These are phyloP conservation scores for Epichloe elymi DNA, from an alignment of 2,329 filamentous ascomycete species.

Conservation along the genomic window DNA sequence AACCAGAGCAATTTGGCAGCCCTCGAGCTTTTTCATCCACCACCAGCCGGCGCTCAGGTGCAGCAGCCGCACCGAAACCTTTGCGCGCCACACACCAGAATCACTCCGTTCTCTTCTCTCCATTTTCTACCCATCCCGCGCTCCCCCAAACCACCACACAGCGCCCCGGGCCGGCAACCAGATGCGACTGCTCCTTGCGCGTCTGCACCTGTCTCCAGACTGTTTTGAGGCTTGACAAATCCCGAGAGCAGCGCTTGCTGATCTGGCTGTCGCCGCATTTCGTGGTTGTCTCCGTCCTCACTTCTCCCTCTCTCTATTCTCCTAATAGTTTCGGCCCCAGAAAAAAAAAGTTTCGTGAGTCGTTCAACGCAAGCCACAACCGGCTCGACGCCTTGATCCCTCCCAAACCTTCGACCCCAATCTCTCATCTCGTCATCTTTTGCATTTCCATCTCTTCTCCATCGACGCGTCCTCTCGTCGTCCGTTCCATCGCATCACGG, in stretches of 20 bases:
- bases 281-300: not conserved
- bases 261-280: not conserved
- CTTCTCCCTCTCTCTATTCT: not conserved
- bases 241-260: not conserved
- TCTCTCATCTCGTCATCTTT: not conserved
- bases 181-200: slow-evolving; percentile 5
- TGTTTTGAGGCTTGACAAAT: not conserved
- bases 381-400: not conserved
- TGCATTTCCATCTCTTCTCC: not conserved
- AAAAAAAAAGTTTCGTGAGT: slow-evolving; percentile 4
- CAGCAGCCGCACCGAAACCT: no score
- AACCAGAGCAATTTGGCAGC: no score
- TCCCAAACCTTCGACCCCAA: not conserved
- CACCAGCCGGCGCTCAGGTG: no score
- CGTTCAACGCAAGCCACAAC: not conserved
- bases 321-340: not conserved
- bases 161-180: slow-evolving; percentile 1
- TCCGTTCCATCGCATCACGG: not conserved
- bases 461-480: not conserved
- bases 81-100: no score
- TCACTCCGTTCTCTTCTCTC: no score
- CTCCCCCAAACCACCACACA: slow-evolving; percentile 1
- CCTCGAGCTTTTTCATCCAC: no score
- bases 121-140: not conserved
- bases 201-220: not conserved